Evolutionary conservation across 805 yeast genomes (phyloP), one percentile per base, ranked within the genome.

Genomic region (Yamadazyma takamatsuzukensis): DNA sequence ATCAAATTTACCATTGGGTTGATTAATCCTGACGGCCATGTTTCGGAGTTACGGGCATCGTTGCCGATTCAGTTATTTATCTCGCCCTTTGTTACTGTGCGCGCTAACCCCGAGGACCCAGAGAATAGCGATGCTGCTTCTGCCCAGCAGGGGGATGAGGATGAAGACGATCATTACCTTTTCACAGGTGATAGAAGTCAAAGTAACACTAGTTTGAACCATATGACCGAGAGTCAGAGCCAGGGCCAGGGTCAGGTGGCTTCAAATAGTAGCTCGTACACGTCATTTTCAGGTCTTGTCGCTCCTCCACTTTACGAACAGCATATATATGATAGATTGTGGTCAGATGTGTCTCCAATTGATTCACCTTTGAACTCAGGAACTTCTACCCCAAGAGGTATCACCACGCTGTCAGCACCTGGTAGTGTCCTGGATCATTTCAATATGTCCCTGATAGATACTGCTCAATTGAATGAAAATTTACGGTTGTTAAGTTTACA

Each of bases 41-140:
- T 82, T 3, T 86, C 96, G 0, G 97, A 89, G 55, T 66, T 90
- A 31, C 69, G 97, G 19, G 97, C 97, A 0, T 82, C 96, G 0
- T 64, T 90, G 41, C 97, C 97, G 0, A 68, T 90, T 4, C 74
- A 71, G 18, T 55, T 86, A 21, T 85, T 82, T 55, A 80, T 87
- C 16, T 70, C 77, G 4, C 97, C 97, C 5, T 83, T 84, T 54
- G 83, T 93, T 4, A 74, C 90, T 1, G 68, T 90, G 12, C 65
- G 75, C 12, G 80, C 82, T 2, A 55, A 40, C 56, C 33, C 30
- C 12, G 40, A 36, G 14, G 38, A 30, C 13, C 41, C 29, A 2
- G 25, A 17, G 10, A 15, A 22, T 25, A 27, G 31, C 14, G 21
- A 25, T 4, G 34, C 24, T 1, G 30, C 36, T 11, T 45, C 37